Evolutionary conservation across 345 rosid species (phyloP).

Genomic region (Mercurialis annua): DNA sequence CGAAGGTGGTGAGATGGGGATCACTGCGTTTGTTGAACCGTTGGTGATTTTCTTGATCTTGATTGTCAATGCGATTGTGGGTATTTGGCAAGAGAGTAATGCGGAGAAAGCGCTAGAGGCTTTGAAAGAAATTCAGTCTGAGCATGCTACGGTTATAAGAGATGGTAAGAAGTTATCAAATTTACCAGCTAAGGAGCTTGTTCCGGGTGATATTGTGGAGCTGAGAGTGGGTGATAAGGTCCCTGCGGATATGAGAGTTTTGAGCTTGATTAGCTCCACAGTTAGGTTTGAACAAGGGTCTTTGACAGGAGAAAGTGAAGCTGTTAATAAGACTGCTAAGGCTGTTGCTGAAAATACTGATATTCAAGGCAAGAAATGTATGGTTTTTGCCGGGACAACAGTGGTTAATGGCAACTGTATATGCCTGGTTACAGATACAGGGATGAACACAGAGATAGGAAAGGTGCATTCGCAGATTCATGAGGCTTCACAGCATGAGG

Average conservation of each 20-base stretch:
- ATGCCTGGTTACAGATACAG: slow-evolving; percentile 73
- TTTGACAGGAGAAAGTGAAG: slow-evolving; percentile 90
- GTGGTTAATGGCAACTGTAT: slow-evolving; percentile 81
- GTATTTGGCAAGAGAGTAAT: slow-evolving; percentile 89
- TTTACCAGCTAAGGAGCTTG: slow-evolving; percentile 77
- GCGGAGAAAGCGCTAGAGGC: slow-evolving; percentile 95
- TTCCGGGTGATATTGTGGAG: slow-evolving; percentile 90
- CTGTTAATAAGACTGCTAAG: slow-evolving; percentile 72
- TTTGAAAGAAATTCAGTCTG: slow-evolving; percentile 84
- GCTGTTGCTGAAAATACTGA: slow-evolving; percentile 60
- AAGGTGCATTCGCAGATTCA: slow-evolving; percentile 93
- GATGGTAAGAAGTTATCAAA: slow-evolving; percentile 45
- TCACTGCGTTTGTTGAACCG: slow-evolving; percentile 92
- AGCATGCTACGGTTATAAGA: slow-evolving; percentile 66
- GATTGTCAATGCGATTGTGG: slow-evolving; percentile 85
- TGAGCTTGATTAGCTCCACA: slow-evolving; percentile 70
- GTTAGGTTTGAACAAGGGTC: slow-evolving; percentile 86
- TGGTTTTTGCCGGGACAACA: slow-evolving; percentile 88
- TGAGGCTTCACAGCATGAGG: slow-evolving; percentile 76
- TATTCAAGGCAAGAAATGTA: slow-evolving; percentile 84
- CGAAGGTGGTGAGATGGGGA: slow-evolving; percentile 86
- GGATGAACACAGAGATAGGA: slow-evolving; percentile 89
- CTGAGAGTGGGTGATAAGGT: slow-evolving; percentile 85
- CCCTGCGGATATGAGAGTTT: slow-evolving; percentile 84
- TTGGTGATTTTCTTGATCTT: slow-evolving; percentile 83